Conservation (phyloP, 495 filamentous ascomycete species). For the Trichocladium antarcticum region DNA sequence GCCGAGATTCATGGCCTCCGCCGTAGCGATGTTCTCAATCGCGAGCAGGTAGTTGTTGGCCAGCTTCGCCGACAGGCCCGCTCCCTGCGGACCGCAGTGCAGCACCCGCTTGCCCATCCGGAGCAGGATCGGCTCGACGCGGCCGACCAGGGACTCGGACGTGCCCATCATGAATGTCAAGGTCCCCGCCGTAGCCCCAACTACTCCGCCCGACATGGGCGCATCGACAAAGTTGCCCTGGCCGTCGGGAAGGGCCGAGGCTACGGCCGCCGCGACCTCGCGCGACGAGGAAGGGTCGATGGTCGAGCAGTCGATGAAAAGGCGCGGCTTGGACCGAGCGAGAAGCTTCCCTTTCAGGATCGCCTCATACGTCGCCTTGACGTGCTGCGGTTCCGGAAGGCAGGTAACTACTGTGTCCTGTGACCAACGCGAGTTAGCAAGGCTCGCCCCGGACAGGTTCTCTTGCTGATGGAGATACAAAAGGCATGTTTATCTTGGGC, state of each 20-base stretch:
- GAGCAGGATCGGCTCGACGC: slow-evolving; percentile 50
- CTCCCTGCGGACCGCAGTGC: slow-evolving; percentile 69
- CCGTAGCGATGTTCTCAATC: slow-evolving; percentile 84
- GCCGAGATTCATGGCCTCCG: slow-evolving; percentile 88
- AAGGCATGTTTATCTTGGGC: not conserved
- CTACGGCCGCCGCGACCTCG: slow-evolving; percentile 51
- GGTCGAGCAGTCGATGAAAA: slow-evolving; percentile 77
- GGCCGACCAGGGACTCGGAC: slow-evolving; percentile 45
- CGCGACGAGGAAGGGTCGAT: slow-evolving; percentile 72
- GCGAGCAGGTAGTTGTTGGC: slow-evolving; percentile 91
- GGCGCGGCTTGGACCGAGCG: slow-evolving; percentile 32
- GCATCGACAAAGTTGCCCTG: slow-evolving; percentile 60
- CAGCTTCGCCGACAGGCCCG: slow-evolving; percentile 74
- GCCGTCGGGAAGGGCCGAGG: slow-evolving; percentile 38
- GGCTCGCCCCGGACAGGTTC: not conserved
- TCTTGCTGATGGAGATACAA: not conserved
- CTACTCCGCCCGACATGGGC: slow-evolving; percentile 76
- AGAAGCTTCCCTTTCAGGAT: slow-evolving; percentile 45
- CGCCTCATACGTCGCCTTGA: slow-evolving; percentile 56
- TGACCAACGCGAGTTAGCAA: slow-evolving; percentile 11
- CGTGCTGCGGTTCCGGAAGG: slow-evolving; percentile 69
- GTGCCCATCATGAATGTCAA: slow-evolving; percentile 83
- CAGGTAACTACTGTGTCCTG: slow-evolving; percentile 71
- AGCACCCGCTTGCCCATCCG: slow-evolving; percentile 74
- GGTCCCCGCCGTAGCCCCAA: slow-evolving; percentile 65